Base-by-base conservation (phyloP, 2,329 filamentous ascomycete species). In the Ophiostoma tasmaniense region DNA sequence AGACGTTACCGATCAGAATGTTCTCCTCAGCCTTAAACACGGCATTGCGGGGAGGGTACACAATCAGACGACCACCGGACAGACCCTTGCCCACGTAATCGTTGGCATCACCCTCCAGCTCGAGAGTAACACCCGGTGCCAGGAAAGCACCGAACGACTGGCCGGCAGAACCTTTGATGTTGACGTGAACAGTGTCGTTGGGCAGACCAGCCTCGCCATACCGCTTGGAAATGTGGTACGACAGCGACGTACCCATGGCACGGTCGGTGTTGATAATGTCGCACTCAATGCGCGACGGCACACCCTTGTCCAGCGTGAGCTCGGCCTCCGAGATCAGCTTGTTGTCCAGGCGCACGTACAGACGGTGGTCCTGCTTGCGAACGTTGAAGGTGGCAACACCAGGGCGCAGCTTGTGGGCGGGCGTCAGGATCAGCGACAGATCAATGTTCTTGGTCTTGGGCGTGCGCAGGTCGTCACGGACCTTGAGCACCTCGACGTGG, bases 11-110 rank as follows among this genome's bases (percentile, higher is more conserved):
- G 69, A 97, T 89, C 67, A 98, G 85, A 65, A 97, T 86, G 79
- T 97, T 98, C 82, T 97, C 93, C 79, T 98, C 94, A 0, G 94
- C 92, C 82, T 96, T 96, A 86, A 93, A 98, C 2, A 94, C 90
- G 68, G 94, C 91, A 64, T 90, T 88, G 64, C 93, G 91, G 65
- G 93, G 93, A 71, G 94, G 94, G 78, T 97, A 98, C 76, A 98
- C 85, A 76, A 97, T 96, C 73, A 98, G 81, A 69, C 93, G 90
- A 78, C 94, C 94, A 78, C 94, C 94, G 68, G 93, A 97, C 39
- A 98, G 82, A 76, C 93, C 93, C 84, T 98, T 98, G 74, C 94
- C 94, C 69, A 98, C 93, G 75, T 97, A 98, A 78, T 98, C 94
- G 79, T 98, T 98, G 77, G 92, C 84, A 78, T 98, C 94, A 80